Evolutionary conservation across 176 grass and related monocot species (phyloP).

Genomic region (Olyra latifolia): DNA sequence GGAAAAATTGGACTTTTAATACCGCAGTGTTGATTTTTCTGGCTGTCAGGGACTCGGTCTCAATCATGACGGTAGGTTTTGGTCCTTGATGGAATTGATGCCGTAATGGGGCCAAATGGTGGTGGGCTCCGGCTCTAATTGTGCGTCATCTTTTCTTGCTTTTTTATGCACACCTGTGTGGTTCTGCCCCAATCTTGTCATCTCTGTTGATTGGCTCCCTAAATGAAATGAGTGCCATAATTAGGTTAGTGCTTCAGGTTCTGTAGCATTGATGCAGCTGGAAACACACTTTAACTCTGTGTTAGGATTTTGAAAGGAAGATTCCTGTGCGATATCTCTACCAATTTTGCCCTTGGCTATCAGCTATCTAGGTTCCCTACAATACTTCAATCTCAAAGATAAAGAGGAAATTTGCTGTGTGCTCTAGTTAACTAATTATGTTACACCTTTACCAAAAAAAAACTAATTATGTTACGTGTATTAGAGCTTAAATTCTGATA

Average conservation of each 20-base stretch:
- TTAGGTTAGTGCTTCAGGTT: background rate
- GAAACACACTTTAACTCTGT: background rate
- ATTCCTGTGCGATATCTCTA: background rate
- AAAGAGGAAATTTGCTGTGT: background rate
- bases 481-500: background rate
- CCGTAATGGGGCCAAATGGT: slow-evolving; percentile 34
- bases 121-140: slow-evolving; percentile 47
- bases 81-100: slow-evolving; percentile 36
- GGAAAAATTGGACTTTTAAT: background rate
- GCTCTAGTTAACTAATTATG: background rate
- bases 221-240: slow-evolving; percentile 26
- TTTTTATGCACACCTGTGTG: slow-evolving; percentile 25
- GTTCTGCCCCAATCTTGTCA: slow-evolving; percentile 16
- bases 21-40: slow-evolving; percentile 18
- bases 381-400: background rate
- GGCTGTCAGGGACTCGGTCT: slow-evolving; percentile 14
- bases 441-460: no score
- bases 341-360: background rate
- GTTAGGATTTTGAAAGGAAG: background rate
- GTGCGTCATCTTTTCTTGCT: slow-evolving; percentile 12
- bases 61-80: slow-evolving; percentile 47
- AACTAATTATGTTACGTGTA: background rate
- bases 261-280: background rate
- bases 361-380: background rate
- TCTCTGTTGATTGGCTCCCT: background rate